These are phyloP conservation scores for Lentinus tigrinus DNA, from an alignment of 768 basidiomycete genomes.

Conservation along the genomic window DNA sequence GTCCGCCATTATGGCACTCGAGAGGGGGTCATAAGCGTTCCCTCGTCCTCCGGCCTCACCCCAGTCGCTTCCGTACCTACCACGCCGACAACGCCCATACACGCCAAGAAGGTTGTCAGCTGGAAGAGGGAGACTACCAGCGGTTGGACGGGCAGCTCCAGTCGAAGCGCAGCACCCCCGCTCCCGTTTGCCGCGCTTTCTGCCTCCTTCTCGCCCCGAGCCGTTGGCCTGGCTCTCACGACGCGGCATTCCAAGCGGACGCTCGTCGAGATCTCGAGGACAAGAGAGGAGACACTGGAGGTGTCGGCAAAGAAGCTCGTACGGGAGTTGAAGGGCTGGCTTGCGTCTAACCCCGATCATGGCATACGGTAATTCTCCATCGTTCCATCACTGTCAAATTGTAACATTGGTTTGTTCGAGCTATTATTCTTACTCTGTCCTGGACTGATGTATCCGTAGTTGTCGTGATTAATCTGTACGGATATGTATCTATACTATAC, in stretches of 20 bases:
- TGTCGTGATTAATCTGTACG: background rate
- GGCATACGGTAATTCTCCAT: background rate
- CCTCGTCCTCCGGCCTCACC: background rate
- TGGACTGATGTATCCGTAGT: background rate
- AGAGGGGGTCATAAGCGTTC: conserved; percentile 31
- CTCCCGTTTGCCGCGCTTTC: conserved; percentile 39
- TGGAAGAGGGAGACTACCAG: background rate
- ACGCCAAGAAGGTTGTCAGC: conserved; percentile 11
- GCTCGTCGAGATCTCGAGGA: conserved; percentile 51
- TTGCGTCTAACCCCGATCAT: conserved; percentile 23
- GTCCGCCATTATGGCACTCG: conserved; percentile 45
- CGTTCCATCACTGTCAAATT: background rate
- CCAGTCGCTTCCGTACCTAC: background rate
- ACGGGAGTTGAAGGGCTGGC: conserved; percentile 44
- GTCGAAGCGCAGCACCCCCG: conserved; percentile 7
- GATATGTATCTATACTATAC: background rate
- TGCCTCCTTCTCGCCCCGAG: conserved; percentile 39
- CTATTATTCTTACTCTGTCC: background rate
- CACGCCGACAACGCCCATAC: background rate
- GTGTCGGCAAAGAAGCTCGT: conserved; percentile 52
- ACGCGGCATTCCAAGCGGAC: conserved; percentile 44
- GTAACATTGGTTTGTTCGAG: background rate
- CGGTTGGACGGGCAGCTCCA: background rate
- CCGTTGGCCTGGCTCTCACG: conserved; percentile 37
- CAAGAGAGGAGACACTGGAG: conserved; percentile 57